A percentile compares a stretch with the other conserved stretches of the same genome.
phyloP scores from a whole-genome alignment of 495 filamentous ascomycete species.

The Penicillium cosmopolitanum region DNA sequence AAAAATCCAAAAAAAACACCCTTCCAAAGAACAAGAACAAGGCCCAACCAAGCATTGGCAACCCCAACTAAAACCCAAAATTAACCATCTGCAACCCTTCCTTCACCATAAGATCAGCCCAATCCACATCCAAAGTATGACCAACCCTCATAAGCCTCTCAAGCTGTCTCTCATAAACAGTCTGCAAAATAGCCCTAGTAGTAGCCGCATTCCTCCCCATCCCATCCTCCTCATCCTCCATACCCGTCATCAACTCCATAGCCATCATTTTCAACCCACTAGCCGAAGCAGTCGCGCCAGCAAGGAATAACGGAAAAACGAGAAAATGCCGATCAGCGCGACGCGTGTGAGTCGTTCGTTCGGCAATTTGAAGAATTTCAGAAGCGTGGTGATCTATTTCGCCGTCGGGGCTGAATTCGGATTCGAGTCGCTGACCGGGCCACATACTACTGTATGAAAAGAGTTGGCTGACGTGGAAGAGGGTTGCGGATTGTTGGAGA shows the following conservation, averaged over 20 bases:
- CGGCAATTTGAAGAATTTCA: constrained; percentile 51
- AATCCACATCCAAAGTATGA: constrained; percentile 47
- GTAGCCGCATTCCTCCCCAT: constrained; percentile 54
- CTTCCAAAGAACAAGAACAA: too few species aligned
- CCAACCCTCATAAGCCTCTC: constrained; percentile 38
- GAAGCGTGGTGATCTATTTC: constrained; percentile 47
- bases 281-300: constrained; percentile 49
- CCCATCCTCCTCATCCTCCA: constrained; percentile 51
- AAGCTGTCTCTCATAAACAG: constrained; percentile 54
- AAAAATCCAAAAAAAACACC: background rate
- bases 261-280: constrained; percentile 51
- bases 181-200: constrained; percentile 51
- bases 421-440: constrained; percentile 46
- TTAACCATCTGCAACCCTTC: constrained; percentile 48
- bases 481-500: constrained; percentile 52
- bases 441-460: constrained; percentile 57
- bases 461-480: constrained; percentile 54
- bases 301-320: constrained; percentile 61
- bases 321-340: constrained; percentile 49
- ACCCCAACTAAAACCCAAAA: constrained; percentile 37
- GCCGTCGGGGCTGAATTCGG: constrained; percentile 34
- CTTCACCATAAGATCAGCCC: constrained; percentile 48
- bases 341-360: constrained; percentile 29
- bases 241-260: constrained; percentile 51
- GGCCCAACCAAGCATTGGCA: too few species aligned